A percentile compares a stretch with the other conserved stretches of the same genome.
Conservation (phyloP, 2,329 filamentous ascomycete species). For the Penicillium sclerotiorum region DNA sequence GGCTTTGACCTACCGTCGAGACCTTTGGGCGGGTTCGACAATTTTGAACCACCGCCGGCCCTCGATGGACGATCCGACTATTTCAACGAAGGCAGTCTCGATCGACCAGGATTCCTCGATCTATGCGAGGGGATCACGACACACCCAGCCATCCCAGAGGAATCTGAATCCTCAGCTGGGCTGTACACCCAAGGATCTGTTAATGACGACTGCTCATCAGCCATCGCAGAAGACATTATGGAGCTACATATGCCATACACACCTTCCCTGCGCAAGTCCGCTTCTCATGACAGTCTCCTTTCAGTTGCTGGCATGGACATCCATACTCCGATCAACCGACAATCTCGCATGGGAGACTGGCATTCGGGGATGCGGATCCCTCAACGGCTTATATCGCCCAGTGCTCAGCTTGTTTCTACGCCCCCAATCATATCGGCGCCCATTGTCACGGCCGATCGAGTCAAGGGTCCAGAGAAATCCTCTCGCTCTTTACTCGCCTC, state of each 20-base stretch:
- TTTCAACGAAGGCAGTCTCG: constrained; percentile 25
- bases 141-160: constrained; percentile 43
- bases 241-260: constrained; percentile 34
- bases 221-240: constrained; percentile 27
- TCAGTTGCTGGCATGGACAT: constrained; percentile 88
- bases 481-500: constrained; percentile 41
- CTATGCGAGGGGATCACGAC: constrained; percentile 21
- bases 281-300: constrained; percentile 86
- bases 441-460: constrained; percentile 38
- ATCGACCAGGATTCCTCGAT: constrained; percentile 15
- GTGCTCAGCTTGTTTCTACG: constrained; percentile 44
- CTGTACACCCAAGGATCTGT: constrained; percentile 18
- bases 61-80: constrained; percentile 10
- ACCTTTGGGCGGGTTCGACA: constrained; percentile 23
- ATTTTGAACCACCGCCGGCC: constrained; percentile 11
- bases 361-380: constrained; percentile 52
- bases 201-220: constrained; percentile 9
- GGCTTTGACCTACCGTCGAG: constrained; percentile 60
- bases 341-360: constrained; percentile 69
- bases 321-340: constrained; percentile 74
- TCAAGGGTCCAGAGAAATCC: constrained; percentile 26
- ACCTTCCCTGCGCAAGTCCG: constrained; percentile 60
- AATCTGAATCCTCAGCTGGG: constrained; percentile 35
- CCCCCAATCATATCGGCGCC: constrained; percentile 42
- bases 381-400: constrained; percentile 50